Conservation (phyloP, 495 filamentous ascomycete species). For the Hypoxylon lienhwacheense region DNA sequence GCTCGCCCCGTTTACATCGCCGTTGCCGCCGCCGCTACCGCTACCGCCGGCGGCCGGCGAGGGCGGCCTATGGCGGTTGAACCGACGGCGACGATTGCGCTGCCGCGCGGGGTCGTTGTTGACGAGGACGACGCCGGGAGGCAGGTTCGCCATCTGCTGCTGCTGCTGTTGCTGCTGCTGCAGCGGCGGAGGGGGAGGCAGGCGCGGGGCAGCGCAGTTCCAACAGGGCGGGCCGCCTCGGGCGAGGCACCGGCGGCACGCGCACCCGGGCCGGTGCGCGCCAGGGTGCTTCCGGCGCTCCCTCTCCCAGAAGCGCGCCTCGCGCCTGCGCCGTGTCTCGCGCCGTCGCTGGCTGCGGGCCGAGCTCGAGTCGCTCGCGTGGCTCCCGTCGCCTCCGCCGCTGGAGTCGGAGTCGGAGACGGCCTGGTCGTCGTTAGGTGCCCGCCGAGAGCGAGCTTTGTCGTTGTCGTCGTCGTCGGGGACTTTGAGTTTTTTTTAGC, state of each 20-base stretch:
- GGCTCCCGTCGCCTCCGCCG: too few relatives aligned
- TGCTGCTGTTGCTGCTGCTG: conserved; percentile 18
- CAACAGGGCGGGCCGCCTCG: conserved; percentile 46
- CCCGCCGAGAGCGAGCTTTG: conserved; percentile 38
- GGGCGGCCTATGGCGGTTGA: conserved; percentile 14
- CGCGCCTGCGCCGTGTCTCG: conserved; percentile 41
- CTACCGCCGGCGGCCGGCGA: not conserved
- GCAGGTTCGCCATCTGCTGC: not conserved
- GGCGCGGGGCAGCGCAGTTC: conserved; percentile 48
- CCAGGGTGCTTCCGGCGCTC: conserved; percentile 46
- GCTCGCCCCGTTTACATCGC: conserved; percentile 3
- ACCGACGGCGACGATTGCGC: conserved; percentile 11
- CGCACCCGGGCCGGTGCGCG: conserved; percentile 47
- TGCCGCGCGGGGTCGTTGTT: conserved; percentile 13
- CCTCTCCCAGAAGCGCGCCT: conserved; percentile 44
- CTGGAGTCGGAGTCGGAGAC: conserved; percentile 43
- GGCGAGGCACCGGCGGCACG: conserved; percentile 44
- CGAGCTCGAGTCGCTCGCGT: conserved; percentile 41
- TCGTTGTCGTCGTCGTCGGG: too few relatives aligned
- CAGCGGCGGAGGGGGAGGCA: conserved; percentile 35
- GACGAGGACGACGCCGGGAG: conserved; percentile 22
- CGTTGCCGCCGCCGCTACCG: not conserved
- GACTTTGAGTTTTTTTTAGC: too few relatives aligned
- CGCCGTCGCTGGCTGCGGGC: conserved; percentile 40
- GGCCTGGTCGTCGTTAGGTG: conserved; percentile 28